These are phyloP conservation scores for Stentor coeruleus DNA, from an alignment of 73 alveolate genomes.

Conservation along the genomic window DNA sequence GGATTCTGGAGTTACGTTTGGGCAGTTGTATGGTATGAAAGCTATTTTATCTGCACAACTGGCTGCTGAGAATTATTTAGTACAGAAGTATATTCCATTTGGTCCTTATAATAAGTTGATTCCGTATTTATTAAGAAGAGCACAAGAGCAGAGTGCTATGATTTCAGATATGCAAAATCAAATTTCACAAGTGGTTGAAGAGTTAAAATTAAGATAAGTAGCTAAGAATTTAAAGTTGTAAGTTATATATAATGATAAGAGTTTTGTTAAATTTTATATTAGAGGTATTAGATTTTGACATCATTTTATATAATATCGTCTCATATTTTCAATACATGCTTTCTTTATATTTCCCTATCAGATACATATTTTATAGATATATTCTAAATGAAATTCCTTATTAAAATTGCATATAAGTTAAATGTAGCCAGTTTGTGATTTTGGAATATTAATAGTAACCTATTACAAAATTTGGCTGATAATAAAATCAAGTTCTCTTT, in stretches of 20 bases:
- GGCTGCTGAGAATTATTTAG: slow-evolving; percentile 39
- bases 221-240: too few relatives aligned
- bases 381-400: too few relatives aligned
- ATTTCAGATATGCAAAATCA: slow-evolving; percentile 49
- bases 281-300: too few relatives aligned
- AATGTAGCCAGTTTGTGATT: slow-evolving; percentile 84
- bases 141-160: slow-evolving; percentile 55
- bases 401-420: too few relatives aligned
- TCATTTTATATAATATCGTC: too few relatives aligned
- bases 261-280: too few relatives aligned
- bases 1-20: slow-evolving; percentile 35
- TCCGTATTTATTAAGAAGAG: slow-evolving; percentile 71
- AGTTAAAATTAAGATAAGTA: slow-evolving; percentile 36
- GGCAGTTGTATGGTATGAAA: slow-evolving; percentile 64
- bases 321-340: too few relatives aligned
- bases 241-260: too few relatives aligned
- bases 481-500: slow-evolving; percentile 63
- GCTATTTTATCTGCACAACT: slow-evolving; percentile 39
- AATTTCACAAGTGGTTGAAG: slow-evolving; percentile 39
- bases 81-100: slow-evolving; percentile 56
- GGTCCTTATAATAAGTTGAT: slow-evolving; percentile 67
- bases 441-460: slow-evolving; percentile 69
- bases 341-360: too few relatives aligned
- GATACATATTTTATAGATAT: too few relatives aligned
- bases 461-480: slow-evolving; percentile 74